Conservation (phyloP, 2,329 filamentous ascomycete genomes). For the Capronia epimyces region DNA sequence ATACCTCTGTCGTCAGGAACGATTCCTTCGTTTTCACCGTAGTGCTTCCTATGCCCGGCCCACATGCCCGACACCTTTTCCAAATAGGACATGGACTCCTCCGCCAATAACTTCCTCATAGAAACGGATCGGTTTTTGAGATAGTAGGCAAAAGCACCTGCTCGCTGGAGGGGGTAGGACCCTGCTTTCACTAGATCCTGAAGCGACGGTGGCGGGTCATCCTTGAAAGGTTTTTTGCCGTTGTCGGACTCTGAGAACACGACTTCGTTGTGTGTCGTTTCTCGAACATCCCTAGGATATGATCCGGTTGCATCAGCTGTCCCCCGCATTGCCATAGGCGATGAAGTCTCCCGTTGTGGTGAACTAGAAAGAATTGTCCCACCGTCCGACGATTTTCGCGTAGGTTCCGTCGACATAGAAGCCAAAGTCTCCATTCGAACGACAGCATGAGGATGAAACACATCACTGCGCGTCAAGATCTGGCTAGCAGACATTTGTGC, state of each 20-base stretch:
- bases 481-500: slow-evolving; percentile 79
- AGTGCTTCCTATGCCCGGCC: slow-evolving; percentile 85
- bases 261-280: slow-evolving; percentile 6
- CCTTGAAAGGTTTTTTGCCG: slow-evolving; percentile 9
- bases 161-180: slow-evolving; percentile 74
- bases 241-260: slow-evolving; percentile 7
- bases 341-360: slow-evolving; percentile 14
- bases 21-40: slow-evolving; percentile 65
- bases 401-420: slow-evolving; percentile 37
- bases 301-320: background rate
- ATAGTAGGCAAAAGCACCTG: slow-evolving; percentile 75
- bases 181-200: slow-evolving; percentile 58
- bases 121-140: slow-evolving; percentile 71
- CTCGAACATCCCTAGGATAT: slow-evolving; percentile 5
- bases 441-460: slow-evolving; percentile 76
- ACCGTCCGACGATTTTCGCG: slow-evolving; percentile 35
- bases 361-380: slow-evolving; percentile 24
- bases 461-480: slow-evolving; percentile 78
- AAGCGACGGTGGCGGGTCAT: slow-evolving; percentile 44
- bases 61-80: slow-evolving; percentile 98
- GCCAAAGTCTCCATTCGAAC: slow-evolving; percentile 33
- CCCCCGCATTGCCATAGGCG: slow-evolving; percentile 17
- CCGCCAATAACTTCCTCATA: slow-evolving; percentile 76
- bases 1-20: slow-evolving; percentile 60
- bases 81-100: slow-evolving; percentile 91